phyloP scores from a whole-genome alignment of 2,329 filamentous ascomycete genomes.

The Hypoxylon sp. region DNA sequence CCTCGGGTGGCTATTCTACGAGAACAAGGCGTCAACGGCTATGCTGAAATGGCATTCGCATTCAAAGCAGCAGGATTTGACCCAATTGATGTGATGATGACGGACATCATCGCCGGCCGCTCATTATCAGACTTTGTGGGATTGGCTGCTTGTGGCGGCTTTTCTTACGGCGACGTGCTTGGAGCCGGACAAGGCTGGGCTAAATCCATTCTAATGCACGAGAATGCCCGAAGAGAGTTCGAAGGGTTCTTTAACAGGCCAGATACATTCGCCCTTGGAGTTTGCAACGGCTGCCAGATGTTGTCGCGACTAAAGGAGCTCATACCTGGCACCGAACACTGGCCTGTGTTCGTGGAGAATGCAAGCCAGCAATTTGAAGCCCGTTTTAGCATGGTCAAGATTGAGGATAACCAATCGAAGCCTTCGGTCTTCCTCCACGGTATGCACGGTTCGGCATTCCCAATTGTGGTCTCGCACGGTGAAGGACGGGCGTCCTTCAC shows the following conservation, averaged over 20 bases:
- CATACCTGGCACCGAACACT: conserved; percentile 84
- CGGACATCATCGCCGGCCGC: conserved; percentile 84
- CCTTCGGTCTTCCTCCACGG: conserved; percentile 88
- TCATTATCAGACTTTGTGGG: conserved; percentile 88
- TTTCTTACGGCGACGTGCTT: conserved; percentile 87
- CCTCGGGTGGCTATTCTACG: conserved; percentile 88
- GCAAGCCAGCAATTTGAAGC: conserved; percentile 42
- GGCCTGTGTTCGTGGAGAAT: conserved; percentile 80
- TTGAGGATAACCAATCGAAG: conserved; percentile 77
- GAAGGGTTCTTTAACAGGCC: conserved; percentile 85
- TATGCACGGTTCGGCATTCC: conserved; percentile 85
- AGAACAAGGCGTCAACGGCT: conserved; percentile 94
- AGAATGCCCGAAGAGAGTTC: conserved; percentile 82
- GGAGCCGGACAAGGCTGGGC: conserved; percentile 96
- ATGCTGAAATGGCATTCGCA: conserved; percentile 98
- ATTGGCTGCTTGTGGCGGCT: conserved; percentile 92
- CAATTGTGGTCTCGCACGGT: conserved; percentile 66
- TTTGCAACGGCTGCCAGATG: conserved; percentile 99
- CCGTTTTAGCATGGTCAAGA: conserved; percentile 43
- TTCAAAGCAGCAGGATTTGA: conserved; percentile 94
- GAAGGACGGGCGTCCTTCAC: conserved; percentile 42
- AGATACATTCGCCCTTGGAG: conserved; percentile 92
- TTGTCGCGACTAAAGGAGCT: conserved; percentile 84
- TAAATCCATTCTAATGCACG: conserved; percentile 90
- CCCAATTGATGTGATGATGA: conserved; percentile 96